phyloP scores from a whole-genome alignment of 306 rosid species.

The Carpinus viminea region DNA sequence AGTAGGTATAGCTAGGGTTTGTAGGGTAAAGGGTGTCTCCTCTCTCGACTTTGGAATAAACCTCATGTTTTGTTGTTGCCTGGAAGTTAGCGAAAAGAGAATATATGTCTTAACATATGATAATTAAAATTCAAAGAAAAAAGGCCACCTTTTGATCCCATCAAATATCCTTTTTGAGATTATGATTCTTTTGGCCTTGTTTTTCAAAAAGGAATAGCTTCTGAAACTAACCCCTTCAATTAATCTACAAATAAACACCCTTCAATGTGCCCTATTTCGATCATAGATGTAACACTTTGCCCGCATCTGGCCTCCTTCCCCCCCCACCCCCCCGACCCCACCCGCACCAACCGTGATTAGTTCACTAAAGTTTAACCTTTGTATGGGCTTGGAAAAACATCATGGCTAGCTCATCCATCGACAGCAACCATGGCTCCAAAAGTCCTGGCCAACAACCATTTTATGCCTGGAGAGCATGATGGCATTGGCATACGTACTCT shows the following conservation, averaged over 20 bases:
- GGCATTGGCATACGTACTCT: constrained; percentile 7
- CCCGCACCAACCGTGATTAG: constrained; percentile 59
- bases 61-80: constrained; percentile 38
- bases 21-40: constrained; percentile 40
- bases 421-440: constrained; percentile 21
- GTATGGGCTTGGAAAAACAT: constrained; percentile 12
- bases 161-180: constrained; percentile 30
- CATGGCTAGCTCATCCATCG: constrained; percentile 9
- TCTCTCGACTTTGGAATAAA: constrained; percentile 28
- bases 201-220: constrained; percentile 42
- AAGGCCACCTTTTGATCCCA: constrained; percentile 41
- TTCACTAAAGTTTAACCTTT: constrained; percentile 25
- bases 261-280: constrained; percentile 42
- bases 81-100: constrained; percentile 50
- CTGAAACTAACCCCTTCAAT: constrained; percentile 41
- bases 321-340: constrained; percentile 80
- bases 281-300: constrained; percentile 62
- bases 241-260: constrained; percentile 36
- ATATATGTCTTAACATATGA: constrained; percentile 38
- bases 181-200: constrained; percentile 45
- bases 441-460: constrained; percentile 43
- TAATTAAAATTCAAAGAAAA: constrained; percentile 38
- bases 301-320: constrained; percentile 15
- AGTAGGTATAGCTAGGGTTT: too few relatives aligned
- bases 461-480: constrained; percentile 39